Base-by-base conservation (phyloP, 148 eudicot genomes). In the Amaranthus hypochondriacus region DNA sequence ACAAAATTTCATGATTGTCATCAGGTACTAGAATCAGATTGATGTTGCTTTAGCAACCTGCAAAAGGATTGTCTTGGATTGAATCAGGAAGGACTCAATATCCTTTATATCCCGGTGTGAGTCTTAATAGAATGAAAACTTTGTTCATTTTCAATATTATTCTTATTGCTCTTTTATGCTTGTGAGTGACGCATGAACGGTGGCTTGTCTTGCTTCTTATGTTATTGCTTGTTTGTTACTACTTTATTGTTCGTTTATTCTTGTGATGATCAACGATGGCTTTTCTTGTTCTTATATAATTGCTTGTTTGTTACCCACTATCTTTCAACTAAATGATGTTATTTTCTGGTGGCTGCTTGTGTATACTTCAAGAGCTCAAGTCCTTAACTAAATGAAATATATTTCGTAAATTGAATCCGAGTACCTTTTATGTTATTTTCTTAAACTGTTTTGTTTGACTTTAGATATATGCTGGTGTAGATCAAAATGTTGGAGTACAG, bases 401-500 rank as follows among this genome's bases (percentile, higher is more conserved):
- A 72, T 57, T 43, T 6, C 48, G 56, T 66, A 5, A 39, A 9
- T 62, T 76, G 21, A 18, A n/a, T 62, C 18, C 5, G 13, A 46
- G 5, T 14, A 12, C 66, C 14, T 13, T 14, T 46, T 44, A 28
- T 58, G n/a, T 55, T 63, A 49, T 28, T 49, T 21, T 4, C 9
- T 28, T 18, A 13, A 39, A 11, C 5, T 9, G 0, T 53, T 44
- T 44, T 49, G 60, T 65, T 71, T 80, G 75, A 64, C 62, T 50
- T 43, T 59, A 7, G 51, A 57, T 49, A 43, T 65, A 9, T 61
- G 56, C 73, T 78, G 68, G 56, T 83, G 78, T 73, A 95, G 99
- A 86, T 95, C 55, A 81, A 87, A 79, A 80, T 90, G 90, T 85
- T 95, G 76, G 99, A 95, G 68, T 89, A 92, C 77, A 85, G 93